Percentiles rank a stretch among this genome's conserved stretches.
phyloP scores from a whole-genome alignment of 164 flowering plant species.

The Protea cynaroides region DNA sequence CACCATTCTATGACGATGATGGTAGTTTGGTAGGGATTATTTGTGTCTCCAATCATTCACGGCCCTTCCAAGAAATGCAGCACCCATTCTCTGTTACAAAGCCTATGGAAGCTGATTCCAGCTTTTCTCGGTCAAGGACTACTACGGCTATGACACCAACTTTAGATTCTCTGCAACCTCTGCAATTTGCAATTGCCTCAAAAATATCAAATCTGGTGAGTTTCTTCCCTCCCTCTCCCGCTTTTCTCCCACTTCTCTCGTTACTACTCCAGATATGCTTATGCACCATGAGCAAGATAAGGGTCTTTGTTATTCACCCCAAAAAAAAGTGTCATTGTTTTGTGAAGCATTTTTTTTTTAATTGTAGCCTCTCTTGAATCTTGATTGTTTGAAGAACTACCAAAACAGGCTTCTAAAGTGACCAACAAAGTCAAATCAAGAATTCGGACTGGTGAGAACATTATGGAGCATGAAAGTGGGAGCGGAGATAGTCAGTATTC shows the following conservation, averaged over 20 bases:
- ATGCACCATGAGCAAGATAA: background rate
- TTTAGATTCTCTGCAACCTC: constrained; percentile 72
- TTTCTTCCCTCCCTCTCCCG: too few species aligned
- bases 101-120: constrained; percentile 29
- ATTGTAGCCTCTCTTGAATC: constrained; percentile 17
- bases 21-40: constrained; percentile 71
- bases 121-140: constrained; percentile 33
- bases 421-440: constrained; percentile 74
- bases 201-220: constrained; percentile 84
- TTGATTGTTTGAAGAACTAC: constrained; percentile 19
- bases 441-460: constrained; percentile 47
- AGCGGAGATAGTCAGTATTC: constrained; percentile 59
- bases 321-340: too few species aligned
- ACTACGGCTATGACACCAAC: constrained; percentile 44
- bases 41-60: constrained; percentile 71
- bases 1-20: constrained; percentile 85
- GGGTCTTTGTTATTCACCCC: constrained; percentile 4
- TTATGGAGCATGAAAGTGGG: constrained; percentile 45
- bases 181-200: constrained; percentile 83
- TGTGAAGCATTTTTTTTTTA: constrained; percentile 9
- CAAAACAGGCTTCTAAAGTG: constrained; percentile 67
- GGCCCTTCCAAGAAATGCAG: constrained; percentile 42
- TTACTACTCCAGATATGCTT: background rate
- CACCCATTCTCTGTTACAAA: constrained; percentile 16
- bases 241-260: too few species aligned